Evolutionary conservation across 192 early-diverging fungal species (phyloP), one percentile per base, ranked within the genome.

Genomic region (Backusella luteola): DNA sequence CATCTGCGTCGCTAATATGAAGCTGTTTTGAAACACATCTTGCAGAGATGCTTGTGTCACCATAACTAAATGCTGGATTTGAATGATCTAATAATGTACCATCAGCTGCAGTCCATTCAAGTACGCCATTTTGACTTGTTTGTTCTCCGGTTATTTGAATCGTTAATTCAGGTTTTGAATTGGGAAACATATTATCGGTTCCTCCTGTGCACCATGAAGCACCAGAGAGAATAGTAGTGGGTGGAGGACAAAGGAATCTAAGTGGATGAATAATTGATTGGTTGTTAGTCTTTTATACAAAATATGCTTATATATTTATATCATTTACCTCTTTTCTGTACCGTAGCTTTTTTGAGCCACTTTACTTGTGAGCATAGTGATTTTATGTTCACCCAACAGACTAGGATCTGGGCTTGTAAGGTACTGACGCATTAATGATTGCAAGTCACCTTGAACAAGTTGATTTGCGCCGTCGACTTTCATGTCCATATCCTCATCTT

Each of bases 291-390:
- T 71, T 46, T 14, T 2, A n/a, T n/a, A n/a, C n/a, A n/a, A n/a
- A n/a, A n/a, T n/a, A n/a, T n/a, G n/a, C n/a, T n/a, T n/a, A n/a
- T n/a, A n/a, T 3, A 19, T 32, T 3, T 32, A 32, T 32, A 3
- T 32, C 3, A 32, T 32, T 67, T 77, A 91, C 85, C 96, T 87
- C 83, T 96, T 96, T 77, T 98, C 96, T 42, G 91, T 93, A 11
- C 95, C 96, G 76, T 98, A 98, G 1, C 91, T 93, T 66, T 98
- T 98, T 83, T 98, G 96, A 3, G 92, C 96, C 2, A 96, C 96
- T 67, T 93, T 95, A 19, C 93, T 91, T 19, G 94, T 95, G 53
- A 95, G 80, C n/a, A 97, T 87, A 79, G 94, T 84, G 7, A 95
- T 85, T 77, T 87, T 88, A 66, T 82, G 89, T 86, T 88, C 86